Conservation (phyloP, 305 asterid species). For the Solanum hybrid region DNA sequence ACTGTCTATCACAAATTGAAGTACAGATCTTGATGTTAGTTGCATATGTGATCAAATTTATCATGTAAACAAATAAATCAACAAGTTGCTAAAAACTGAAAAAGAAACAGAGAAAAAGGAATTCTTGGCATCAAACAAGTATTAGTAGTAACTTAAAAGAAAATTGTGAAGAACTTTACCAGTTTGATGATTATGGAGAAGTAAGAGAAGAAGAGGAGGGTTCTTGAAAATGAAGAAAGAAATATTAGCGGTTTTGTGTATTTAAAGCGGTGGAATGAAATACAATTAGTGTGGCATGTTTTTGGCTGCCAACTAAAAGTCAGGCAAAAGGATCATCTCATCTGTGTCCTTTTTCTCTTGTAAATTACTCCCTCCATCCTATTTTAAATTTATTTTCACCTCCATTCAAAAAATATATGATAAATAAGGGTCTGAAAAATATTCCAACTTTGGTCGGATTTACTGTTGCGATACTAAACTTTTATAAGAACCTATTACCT, state of each 20-base stretch:
- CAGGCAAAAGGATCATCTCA: background rate
- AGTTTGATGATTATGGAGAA: background rate
- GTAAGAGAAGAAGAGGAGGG: background rate
- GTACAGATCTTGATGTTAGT: background rate
- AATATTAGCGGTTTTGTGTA: background rate
- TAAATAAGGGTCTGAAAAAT: background rate
- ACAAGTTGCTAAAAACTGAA: background rate
- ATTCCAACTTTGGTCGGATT: no score
- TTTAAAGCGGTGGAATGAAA: background rate
- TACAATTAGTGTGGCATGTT: background rate
- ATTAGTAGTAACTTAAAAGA: background rate
- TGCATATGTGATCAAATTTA: background rate
- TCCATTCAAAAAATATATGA: background rate
- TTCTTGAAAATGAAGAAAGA: background rate
- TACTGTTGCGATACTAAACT: no score
- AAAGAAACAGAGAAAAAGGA: background rate
- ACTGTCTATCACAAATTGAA: background rate
- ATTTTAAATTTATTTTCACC: background rate
- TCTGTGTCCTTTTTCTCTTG: background rate
- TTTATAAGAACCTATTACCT: no score
- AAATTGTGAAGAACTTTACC: background rate
- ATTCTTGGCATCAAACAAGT: background rate
- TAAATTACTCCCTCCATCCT: background rate
- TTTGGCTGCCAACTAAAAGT: background rate
- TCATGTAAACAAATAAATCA: background rate